Evolutionary conservation across 1,139 yeast species (phyloP), one percentile per base, ranked within the genome.

Genomic region (Kodamaea sp.): DNA sequence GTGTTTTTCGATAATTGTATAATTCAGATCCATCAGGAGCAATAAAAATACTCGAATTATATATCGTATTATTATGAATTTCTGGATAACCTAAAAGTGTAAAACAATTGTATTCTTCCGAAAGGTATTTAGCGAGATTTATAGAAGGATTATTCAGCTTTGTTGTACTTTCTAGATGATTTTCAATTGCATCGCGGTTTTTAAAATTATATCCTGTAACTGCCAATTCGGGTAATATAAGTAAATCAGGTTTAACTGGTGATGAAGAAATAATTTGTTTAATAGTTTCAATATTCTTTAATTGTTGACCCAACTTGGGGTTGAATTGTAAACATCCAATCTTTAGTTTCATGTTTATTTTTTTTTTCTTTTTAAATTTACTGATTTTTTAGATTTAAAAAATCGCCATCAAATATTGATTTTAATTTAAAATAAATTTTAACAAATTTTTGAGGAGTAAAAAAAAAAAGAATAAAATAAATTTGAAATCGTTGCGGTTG

Each of bases 71-170:
- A 2, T 54, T 46, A 5, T 48, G 40, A 2, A 47, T 54, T 55
- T 89, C 96, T 0, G 97, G 97, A 55, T 85, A 87, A 15, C 97
- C 97, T 7, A 87, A 67, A 7, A 89, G 68, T 0, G 95, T 84
- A 53, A 80, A 80, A 55, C 96, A 86, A 1, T 67, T 55, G 45
- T 71, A 72, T 38, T 58, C 60, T 27, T 52, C 46, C 8, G 92
- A 78, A 2, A 81, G 65, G 23, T 67, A 65, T 30, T 61, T 59
- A 0, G 89, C 96, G 64, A 89, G 75, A 8, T 64, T 55, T 20
- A 75, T 67, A 2, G 84, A 67, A 1, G 70, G 68, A 1, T 81
- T 79, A 43, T 31, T 52, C 0, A 65, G 29, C 9, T 37, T 28
- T 26, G 9, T 10, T 8, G 24, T 27, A 12, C 26, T 50, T 44